Evolutionary conservation across 169 alveolate genomes (phyloP).

Genomic region (Ichthyophthirius multifiliis): DNA sequence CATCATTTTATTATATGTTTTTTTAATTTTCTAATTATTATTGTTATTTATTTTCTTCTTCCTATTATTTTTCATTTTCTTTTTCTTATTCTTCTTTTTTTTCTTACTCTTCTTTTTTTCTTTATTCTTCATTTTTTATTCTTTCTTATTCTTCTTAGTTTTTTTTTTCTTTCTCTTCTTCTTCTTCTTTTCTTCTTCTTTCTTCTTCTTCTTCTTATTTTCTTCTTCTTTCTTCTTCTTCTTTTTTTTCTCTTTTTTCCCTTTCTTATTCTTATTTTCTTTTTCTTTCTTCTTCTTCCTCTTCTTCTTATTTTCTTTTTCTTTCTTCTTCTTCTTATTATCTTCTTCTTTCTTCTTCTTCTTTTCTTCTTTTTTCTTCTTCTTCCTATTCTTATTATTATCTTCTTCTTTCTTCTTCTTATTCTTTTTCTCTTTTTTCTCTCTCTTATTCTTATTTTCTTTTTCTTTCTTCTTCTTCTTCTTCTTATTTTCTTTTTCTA

Average conservation of each 20-base stretch:
- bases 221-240: background rate
- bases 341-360: background rate
- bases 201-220: background rate
- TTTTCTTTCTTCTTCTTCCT: background rate
- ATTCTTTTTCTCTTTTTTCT: background rate
- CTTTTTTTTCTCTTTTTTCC: background rate
- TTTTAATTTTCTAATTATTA: background rate
- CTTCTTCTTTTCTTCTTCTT: background rate
- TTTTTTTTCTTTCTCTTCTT: background rate
- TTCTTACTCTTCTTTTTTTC: background rate
- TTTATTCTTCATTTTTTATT: background rate
- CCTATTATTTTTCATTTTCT: background rate
- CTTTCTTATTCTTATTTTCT: background rate
- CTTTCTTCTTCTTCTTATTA: background rate
- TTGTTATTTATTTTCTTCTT: background rate
- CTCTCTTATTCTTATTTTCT: background rate
- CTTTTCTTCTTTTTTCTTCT: background rate
- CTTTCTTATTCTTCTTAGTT: background rate
- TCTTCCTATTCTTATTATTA: background rate
- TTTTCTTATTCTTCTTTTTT: background rate
- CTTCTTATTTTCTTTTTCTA: background rate
- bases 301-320: background rate
- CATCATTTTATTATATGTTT: background rate
- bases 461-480: background rate
- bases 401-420: background rate